Conservation (phyloP, 768 basidiomycete genomes). For the Postia placenta region DNA sequence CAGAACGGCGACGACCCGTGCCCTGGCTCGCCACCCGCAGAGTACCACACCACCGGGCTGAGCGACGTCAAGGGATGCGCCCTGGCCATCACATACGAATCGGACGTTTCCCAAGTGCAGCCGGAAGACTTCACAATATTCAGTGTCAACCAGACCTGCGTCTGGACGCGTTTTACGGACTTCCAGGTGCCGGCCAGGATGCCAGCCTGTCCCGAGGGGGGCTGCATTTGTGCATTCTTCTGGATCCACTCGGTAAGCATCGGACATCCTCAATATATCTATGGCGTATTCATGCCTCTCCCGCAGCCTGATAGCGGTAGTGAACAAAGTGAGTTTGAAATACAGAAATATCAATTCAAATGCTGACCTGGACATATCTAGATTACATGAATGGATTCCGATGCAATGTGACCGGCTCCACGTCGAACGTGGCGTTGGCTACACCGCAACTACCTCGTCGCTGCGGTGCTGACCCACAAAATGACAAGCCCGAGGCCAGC, state of each 20-base stretch:
- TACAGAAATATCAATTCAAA: neutral
- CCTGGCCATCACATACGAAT: conserved; percentile 74
- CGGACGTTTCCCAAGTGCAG: conserved; percentile 45
- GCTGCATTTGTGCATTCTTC: conserved; percentile 67
- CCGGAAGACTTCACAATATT: conserved; percentile 71
- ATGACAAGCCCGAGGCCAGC: conserved; percentile 34
- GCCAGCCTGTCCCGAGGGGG: conserved; percentile 60
- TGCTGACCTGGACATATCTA: conserved; percentile 15
- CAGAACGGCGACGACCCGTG: conserved; percentile 48
- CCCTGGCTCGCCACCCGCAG: conserved; percentile 34
- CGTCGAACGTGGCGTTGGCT: conserved; percentile 46
- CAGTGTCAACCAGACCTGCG: conserved; percentile 70
- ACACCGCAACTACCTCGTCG: conserved; percentile 54
- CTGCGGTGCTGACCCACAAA: conserved; percentile 53
- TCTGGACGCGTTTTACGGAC: conserved; percentile 64
- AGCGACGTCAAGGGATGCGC: conserved; percentile 58
- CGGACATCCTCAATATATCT: too few relatives aligned
- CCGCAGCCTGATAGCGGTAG: conserved; percentile 44
- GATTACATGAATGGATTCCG: conserved; percentile 75
- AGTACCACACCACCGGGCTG: conserved; percentile 51
- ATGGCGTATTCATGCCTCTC: neutral
- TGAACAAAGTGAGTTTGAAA: conserved; percentile 47
- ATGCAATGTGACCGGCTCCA: conserved; percentile 52
- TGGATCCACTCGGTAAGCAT: conserved; percentile 58
- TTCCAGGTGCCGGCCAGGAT: conserved; percentile 62